phyloP scores from a whole-genome alignment of 768 basidiomycete species.

The Calocybe indica region DNA sequence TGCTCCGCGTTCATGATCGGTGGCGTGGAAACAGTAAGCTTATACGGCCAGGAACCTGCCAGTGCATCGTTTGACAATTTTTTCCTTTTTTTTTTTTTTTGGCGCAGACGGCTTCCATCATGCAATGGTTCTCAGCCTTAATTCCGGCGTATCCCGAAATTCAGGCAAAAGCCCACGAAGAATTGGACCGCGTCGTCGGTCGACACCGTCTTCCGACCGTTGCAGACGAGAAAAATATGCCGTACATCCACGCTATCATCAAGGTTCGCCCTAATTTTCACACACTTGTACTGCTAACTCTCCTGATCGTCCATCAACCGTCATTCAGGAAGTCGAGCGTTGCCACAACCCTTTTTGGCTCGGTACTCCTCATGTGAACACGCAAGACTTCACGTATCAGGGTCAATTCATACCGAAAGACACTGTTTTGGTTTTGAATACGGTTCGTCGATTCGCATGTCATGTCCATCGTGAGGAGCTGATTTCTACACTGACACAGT shows the following conservation, averaged over 20 bases:
- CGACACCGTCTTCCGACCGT: slow-evolving; percentile 19
- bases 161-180: slow-evolving; percentile 21
- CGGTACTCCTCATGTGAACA: slow-evolving; percentile 32
- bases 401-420: slow-evolving; percentile 35
- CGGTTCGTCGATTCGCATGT: slow-evolving; percentile 13
- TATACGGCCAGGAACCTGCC: too few species aligned
- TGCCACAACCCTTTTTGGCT: slow-evolving; percentile 33
- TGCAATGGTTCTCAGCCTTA: slow-evolving; percentile 32
- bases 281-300: background rate
- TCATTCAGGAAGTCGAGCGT: slow-evolving; percentile 27
- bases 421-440: slow-evolving; percentile 33
- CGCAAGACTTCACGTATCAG: slow-evolving; percentile 33
- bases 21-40: slow-evolving; percentile 34
- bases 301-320: slow-evolving; percentile 6
- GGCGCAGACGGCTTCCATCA: slow-evolving; percentile 26
- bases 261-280: slow-evolving; percentile 14
- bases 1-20: slow-evolving; percentile 38
- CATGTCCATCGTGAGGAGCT: slow-evolving; percentile 9
- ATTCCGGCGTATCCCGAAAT: slow-evolving; percentile 25
- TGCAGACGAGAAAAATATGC: slow-evolving; percentile 25
- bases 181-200: slow-evolving; percentile 26
- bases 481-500: slow-evolving; percentile 15
- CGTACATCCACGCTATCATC: slow-evolving; percentile 28
- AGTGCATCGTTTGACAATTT: slow-evolving; percentile 1
- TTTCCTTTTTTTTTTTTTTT: background rate